Evolutionary conservation across 257 asterid genomes (phyloP).

Genomic region (Petunia axillaris): DNA sequence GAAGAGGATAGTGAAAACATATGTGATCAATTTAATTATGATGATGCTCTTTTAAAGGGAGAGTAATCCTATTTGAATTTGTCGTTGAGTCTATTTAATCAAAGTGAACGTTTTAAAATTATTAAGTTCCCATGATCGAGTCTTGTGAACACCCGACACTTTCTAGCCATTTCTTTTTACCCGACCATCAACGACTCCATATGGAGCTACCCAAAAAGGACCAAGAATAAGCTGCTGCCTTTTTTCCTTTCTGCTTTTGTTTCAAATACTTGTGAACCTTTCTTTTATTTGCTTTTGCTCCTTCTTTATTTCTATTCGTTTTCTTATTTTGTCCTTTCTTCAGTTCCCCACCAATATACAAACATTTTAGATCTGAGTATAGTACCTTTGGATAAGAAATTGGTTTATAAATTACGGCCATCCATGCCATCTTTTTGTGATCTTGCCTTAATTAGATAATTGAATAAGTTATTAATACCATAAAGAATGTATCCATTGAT

Average conservation of each 20-base stretch:
- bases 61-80: no score
- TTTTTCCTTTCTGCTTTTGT: neutral
- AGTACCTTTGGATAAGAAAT: neutral
- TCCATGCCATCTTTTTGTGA: no score
- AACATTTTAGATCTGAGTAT: neutral
- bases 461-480: neutral
- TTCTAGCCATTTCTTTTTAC: neutral
- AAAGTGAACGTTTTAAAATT: no score
- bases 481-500: neutral
- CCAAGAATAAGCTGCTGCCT: neutral
- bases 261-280: neutral
- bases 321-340: neutral
- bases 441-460: neutral
- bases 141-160: neutral
- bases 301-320: neutral
- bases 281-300: neutral
- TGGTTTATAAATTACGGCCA: neutral
- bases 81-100: no score
- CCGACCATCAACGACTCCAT: neutral
- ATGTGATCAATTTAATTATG: no score
- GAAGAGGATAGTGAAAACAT: no score
- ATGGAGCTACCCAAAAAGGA: conserved; percentile 1
- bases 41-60: no score
- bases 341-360: neutral
- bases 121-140: no score